Percentiles rank a stretch among this genome's conserved stretches.
Conservation (phyloP, 352 stramenopile species). For the Peronospora belbahrii region DNA sequence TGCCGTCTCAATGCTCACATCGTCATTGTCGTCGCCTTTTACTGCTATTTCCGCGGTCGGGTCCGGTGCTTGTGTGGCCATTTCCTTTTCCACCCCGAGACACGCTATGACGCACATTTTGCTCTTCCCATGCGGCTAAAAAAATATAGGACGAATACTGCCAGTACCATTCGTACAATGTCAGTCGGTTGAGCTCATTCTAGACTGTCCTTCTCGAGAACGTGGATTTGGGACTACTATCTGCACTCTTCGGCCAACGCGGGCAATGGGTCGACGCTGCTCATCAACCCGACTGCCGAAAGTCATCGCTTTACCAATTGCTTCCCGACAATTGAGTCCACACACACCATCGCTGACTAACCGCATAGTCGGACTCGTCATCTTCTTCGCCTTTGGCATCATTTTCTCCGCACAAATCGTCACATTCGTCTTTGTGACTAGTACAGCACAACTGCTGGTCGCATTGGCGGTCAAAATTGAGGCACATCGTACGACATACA, state of each 20-base stretch:
- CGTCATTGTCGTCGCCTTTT: constrained; percentile 21
- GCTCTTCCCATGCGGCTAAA: not conserved
- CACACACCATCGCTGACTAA: constrained; percentile 8
- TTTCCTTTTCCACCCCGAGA: constrained; percentile 6
- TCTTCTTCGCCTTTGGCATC: too few species aligned
- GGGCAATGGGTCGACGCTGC: not conserved
- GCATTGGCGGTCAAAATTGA: constrained; percentile 7
- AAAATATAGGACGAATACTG: not conserved
- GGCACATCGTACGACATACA: constrained; percentile 1
- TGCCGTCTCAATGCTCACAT: not conserved
- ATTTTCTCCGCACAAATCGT: too few species aligned
- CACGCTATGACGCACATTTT: constrained; percentile 1
- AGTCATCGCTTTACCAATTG: constrained; percentile 15
- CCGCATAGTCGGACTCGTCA: constrained; percentile 9
- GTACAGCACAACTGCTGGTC: constrained; percentile 5
- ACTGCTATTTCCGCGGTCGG: constrained; percentile 12
- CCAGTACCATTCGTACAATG: constrained; percentile 4
- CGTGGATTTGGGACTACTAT: constrained; percentile 14
- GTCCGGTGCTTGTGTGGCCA: constrained; percentile 2
- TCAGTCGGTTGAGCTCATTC: constrained; percentile 2
- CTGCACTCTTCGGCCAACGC: constrained; percentile 21
- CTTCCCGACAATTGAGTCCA: constrained; percentile 6
- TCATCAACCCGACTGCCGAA: constrained; percentile 1
- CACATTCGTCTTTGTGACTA: constrained; percentile 6
- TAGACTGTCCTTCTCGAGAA: constrained; percentile 4